Percentiles rank a stretch among this genome's conserved stretches.
These are phyloP conservation scores for Tillandsia fasciculata DNA, from an alignment of 176 grass and related monocot genomes.

Conservation along the genomic window DNA sequence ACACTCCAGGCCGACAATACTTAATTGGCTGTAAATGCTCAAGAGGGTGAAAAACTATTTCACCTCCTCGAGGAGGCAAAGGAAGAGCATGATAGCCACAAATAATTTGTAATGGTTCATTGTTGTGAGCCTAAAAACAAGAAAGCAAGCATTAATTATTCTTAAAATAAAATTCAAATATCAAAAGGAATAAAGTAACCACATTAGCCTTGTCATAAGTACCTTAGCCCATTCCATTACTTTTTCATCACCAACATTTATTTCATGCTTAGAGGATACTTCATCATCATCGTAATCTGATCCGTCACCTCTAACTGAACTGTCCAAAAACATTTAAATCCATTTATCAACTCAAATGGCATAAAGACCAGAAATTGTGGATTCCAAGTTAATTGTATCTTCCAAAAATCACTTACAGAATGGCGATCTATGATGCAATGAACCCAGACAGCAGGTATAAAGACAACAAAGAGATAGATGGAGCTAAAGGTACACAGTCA, in stretches of 20 bases:
- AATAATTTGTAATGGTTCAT: slow-evolving; percentile 89
- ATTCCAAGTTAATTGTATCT: not conserved
- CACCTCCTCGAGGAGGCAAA: slow-evolving; percentile 65
- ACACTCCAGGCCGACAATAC: slow-evolving; percentile 54
- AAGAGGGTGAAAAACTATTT: slow-evolving; percentile 80
- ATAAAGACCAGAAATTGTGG: not conserved
- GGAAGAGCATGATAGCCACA: slow-evolving; percentile 86
- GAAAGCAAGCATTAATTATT: slow-evolving; percentile 14
- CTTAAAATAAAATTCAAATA: slow-evolving; percentile 18
- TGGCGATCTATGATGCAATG: too few species aligned
- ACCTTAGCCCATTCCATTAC: slow-evolving; percentile 98
- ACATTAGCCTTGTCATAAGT: not conserved
- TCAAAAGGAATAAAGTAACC: not conserved
- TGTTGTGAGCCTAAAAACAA: slow-evolving; percentile 67
- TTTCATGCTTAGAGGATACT: slow-evolving; percentile 47
- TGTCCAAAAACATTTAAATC: slow-evolving; percentile 40
- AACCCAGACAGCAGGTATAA: too few species aligned
- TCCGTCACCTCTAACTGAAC: slow-evolving; percentile 60
- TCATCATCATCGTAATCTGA: slow-evolving; percentile 85
- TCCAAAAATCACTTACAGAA: too few species aligned
- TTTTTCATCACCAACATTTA: slow-evolving; percentile 74
- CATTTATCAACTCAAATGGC: slow-evolving; percentile 15
- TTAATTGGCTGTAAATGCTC: slow-evolving; percentile 87
- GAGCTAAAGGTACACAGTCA: too few species aligned
- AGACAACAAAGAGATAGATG: too few species aligned